Conservation (phyloP, 352 stramenopile species). For the Phytophthora quininea region DNA sequence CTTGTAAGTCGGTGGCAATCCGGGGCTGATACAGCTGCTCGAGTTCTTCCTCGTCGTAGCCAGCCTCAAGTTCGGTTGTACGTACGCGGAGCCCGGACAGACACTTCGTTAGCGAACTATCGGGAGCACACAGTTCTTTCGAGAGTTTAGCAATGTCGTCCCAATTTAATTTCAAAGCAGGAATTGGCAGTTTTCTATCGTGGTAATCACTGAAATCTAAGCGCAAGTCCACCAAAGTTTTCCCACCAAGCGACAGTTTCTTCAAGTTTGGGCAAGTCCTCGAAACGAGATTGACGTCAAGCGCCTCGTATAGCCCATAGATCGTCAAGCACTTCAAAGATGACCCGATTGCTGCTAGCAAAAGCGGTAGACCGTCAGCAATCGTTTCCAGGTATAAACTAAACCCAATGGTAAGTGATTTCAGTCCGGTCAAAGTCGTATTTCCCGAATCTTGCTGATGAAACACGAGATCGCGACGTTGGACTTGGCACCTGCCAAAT, state of each 20-base stretch:
- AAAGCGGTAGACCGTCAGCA: not conserved
- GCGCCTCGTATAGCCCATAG: not conserved
- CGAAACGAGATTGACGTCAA: conserved; percentile 10
- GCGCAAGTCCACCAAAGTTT: not conserved
- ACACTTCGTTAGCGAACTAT: conserved; percentile 1
- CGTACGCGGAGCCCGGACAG: conserved; percentile 1
- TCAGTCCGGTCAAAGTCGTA: not conserved
- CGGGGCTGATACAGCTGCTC: not conserved
- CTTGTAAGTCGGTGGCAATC: not conserved
- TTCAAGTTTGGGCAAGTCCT: conserved; percentile 7
- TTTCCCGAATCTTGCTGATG: not conserved
- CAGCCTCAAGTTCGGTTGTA: not conserved
- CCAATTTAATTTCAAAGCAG: not conserved
- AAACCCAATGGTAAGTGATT: not conserved
- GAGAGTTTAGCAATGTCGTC: not conserved
- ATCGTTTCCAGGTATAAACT: too few species aligned
- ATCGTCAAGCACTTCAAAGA: conserved; percentile 8
- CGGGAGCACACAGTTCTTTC: not conserved
- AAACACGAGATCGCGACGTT: not conserved
- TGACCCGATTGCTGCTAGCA: not conserved
- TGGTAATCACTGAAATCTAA: not conserved
- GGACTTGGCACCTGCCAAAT: not conserved
- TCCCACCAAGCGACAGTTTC: conserved; percentile 2
- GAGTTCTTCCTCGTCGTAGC: not conserved
- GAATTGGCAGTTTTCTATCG: not conserved